phyloP scores from a whole-genome alignment of 2,329 filamentous ascomycete species.

The Ophiocordyceps camponoti-floridani region DNA sequence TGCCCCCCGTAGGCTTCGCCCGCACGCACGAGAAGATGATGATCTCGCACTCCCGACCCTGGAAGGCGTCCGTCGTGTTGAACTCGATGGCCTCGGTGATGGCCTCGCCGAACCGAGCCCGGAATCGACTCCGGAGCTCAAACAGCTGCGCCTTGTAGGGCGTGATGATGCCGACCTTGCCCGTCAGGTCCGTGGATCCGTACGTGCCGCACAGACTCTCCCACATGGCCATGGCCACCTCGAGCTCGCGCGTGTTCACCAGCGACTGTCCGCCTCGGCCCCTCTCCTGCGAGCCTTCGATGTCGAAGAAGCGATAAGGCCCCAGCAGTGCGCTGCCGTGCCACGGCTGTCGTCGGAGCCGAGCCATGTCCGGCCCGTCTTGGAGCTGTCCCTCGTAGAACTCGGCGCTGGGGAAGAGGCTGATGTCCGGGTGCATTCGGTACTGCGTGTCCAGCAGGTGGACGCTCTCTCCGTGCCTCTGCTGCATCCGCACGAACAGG shows the following conservation, averaged over 20 bases:
- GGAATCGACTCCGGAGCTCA: slow-evolving; percentile 62
- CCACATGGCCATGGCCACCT: slow-evolving; percentile 73
- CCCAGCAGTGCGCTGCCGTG: slow-evolving; percentile 66
- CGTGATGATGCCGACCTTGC: slow-evolving; percentile 92
- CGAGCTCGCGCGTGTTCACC: slow-evolving; percentile 74
- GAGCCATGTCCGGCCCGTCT: slow-evolving; percentile 71
- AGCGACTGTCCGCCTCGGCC: slow-evolving; percentile 77
- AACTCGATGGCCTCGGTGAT: slow-evolving; percentile 79
- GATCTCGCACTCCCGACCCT: slow-evolving; percentile 89
- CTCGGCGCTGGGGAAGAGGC: slow-evolving; percentile 68
- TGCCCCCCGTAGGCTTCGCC: slow-evolving; percentile 79
- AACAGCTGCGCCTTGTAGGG: slow-evolving; percentile 89
- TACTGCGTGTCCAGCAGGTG: slow-evolving; percentile 96
- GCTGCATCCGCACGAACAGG: slow-evolving; percentile 95
- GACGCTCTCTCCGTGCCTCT: slow-evolving; percentile 71
- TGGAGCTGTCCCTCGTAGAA: slow-evolving; percentile 84
- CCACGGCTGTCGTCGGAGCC: slow-evolving; percentile 65
- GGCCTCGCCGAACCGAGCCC: slow-evolving; percentile 48
- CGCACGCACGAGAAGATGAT: slow-evolving; percentile 99
- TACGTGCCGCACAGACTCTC: slow-evolving; percentile 62
- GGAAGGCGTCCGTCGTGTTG: slow-evolving; percentile 97
- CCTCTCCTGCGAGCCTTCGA: slow-evolving; percentile 68
- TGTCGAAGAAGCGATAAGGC: slow-evolving; percentile 94
- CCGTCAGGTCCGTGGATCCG: slow-evolving; percentile 46
- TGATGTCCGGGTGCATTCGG: slow-evolving; percentile 98